Evolutionary conservation across 441 rosid species (phyloP).

Genomic region (Pelargonium myrrhifolium): DNA sequence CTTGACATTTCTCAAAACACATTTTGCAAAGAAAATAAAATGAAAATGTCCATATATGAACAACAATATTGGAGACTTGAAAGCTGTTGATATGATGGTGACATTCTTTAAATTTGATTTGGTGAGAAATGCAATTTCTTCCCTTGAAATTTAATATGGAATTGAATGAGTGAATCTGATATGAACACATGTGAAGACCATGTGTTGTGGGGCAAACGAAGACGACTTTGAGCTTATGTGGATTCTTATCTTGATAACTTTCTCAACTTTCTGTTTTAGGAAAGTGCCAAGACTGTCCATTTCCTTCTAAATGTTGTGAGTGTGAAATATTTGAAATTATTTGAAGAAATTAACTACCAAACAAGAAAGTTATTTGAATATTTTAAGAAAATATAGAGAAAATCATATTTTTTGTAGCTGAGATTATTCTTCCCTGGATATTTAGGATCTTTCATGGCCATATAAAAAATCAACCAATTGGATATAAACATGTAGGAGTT

Average conservation of each 20-base stretch:
- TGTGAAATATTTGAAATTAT: constrained; percentile 4
- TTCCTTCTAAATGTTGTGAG: constrained; percentile 14
- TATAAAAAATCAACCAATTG: background rate
- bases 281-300: constrained; percentile 29
- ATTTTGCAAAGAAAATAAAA: no score
- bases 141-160: background rate
- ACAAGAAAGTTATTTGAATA: background rate
- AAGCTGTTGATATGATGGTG: constrained; percentile 1
- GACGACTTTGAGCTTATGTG: background rate
- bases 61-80: background rate
- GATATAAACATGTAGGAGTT: background rate
- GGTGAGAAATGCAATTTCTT: background rate
- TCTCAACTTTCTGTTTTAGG: constrained; percentile 22
- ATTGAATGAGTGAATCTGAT: background rate
- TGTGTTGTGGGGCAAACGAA: constrained; percentile 1
- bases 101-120: background rate
- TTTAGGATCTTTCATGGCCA: background rate
- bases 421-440: background rate
- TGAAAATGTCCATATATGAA: no score
- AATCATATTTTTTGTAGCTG: no score
- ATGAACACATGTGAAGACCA: constrained; percentile 4
- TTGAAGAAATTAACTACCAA: background rate
- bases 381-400: no score
- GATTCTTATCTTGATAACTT: constrained; percentile 24
- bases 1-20: no score